Percentiles rank a stretch among this genome's conserved stretches.
Evolutionary conservation across 225 moss, liverwort and hornwort genomes (phyloP).

Genomic region (Climacium dendroides): DNA sequence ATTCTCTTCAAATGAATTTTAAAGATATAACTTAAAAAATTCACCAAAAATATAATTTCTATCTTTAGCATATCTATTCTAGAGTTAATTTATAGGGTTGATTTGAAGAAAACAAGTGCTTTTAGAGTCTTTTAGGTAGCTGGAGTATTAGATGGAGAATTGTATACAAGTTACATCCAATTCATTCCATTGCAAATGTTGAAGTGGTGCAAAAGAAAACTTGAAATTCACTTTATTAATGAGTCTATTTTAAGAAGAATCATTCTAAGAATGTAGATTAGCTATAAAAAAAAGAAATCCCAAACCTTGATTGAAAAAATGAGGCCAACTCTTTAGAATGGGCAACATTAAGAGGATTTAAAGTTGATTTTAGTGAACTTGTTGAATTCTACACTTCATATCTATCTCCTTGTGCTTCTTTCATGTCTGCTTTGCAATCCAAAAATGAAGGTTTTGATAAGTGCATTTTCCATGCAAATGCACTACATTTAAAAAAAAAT

Average conservation of each 20-base stretch:
- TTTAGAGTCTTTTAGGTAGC: neutral
- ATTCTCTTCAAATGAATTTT: too few relatives aligned
- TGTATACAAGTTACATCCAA: neutral
- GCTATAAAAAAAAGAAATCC: neutral
- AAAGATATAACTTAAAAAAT: too few relatives aligned
- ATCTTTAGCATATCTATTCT: too few relatives aligned
- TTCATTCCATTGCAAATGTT: neutral
- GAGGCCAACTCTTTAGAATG: neutral
- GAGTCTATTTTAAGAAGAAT: neutral
- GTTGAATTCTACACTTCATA: neutral
- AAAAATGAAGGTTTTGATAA: neutral
- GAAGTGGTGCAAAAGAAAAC: neutral
- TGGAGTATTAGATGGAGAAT: neutral
- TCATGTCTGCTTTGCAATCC: neutral
- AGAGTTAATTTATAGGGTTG: too few relatives aligned
- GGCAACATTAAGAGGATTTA: neutral
- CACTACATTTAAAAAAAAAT: neutral
- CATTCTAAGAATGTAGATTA: neutral
- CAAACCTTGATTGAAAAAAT: neutral
- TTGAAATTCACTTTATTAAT: neutral
- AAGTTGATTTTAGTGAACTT: accelerated
- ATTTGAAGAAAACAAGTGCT: too few relatives aligned
- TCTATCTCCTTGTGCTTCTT: neutral
- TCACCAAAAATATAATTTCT: too few relatives aligned
- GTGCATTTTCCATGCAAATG: neutral